These are phyloP conservation scores for Exophiala spinifera DNA, from an alignment of 2,329 filamentous ascomycete species.

Conservation along the genomic window DNA sequence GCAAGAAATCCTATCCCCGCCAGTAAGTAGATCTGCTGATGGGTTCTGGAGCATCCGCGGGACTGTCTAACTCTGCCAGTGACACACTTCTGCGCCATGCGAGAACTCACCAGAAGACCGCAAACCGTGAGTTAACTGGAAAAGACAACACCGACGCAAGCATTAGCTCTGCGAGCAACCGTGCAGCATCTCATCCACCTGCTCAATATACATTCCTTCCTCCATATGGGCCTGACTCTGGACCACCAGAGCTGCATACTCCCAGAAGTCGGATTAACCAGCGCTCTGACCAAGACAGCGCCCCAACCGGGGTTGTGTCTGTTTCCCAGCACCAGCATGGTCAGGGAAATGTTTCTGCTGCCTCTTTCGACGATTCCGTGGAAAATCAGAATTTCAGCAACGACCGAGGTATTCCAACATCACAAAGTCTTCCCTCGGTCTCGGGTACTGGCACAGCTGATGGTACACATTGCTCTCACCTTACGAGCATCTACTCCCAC, in stretches of 20 bases:
- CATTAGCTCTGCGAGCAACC: not conserved
- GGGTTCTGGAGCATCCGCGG: too few relatives aligned
- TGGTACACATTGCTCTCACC: not conserved
- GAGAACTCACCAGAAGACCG: conserved; percentile 10
- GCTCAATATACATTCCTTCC: not conserved
- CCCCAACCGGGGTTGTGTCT: too few relatives aligned
- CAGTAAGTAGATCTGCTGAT: conserved; percentile 29
- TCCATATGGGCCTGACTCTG: not conserved
- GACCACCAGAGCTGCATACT: too few relatives aligned
- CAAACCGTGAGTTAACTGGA: not conserved
- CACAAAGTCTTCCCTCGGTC: not conserved
- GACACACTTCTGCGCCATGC: conserved; percentile 15
- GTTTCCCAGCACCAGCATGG: too few relatives aligned
- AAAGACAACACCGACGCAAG: not conserved
- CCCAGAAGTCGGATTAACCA: too few relatives aligned
- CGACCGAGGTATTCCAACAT: not conserved
- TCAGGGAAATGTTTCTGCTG: too few relatives aligned
- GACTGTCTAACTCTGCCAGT: too few relatives aligned
- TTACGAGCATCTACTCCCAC: not conserved
- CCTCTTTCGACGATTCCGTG: too few relatives aligned
- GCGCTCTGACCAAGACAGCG: too few relatives aligned
- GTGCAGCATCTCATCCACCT: not conserved
- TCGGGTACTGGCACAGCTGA: not conserved
- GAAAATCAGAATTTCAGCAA: not conserved
- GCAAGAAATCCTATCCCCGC: conserved; percentile 30